Evolutionary conservation across 2,329 filamentous ascomycete genomes (phyloP).

Genomic region (Pestalotiopsis sp.): DNA sequence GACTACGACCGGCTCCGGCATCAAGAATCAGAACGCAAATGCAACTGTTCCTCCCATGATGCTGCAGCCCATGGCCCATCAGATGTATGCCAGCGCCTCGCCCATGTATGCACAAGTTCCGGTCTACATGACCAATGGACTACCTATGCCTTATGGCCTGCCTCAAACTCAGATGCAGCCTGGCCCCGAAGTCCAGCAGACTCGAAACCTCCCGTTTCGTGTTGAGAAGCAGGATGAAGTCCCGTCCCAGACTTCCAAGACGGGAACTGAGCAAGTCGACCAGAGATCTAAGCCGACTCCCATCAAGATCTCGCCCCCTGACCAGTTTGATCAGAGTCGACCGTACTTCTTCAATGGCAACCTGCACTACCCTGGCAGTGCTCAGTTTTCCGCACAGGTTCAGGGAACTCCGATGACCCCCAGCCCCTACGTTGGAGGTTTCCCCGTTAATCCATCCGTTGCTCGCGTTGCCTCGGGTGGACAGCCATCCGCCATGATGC

Average conservation of each 20-base stretch:
- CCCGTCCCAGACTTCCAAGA: slow-evolving; percentile 18
- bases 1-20: background rate
- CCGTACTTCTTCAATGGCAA: slow-evolving; percentile 50
- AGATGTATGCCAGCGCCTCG: slow-evolving; percentile 21
- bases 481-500: slow-evolving; percentile 18
- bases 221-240: slow-evolving; percentile 14
- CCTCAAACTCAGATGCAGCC: background rate
- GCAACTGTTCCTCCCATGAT: slow-evolving; percentile 3
- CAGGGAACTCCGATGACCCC: slow-evolving; percentile 23
- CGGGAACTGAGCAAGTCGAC: slow-evolving; percentile 23
- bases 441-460: slow-evolving; percentile 20
- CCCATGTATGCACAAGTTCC: slow-evolving; percentile 28
- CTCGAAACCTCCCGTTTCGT: slow-evolving; percentile 16
- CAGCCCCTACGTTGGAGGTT: slow-evolving; percentile 22
- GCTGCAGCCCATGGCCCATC: slow-evolving; percentile 21
- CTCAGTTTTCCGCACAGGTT: slow-evolving; percentile 15
- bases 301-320: slow-evolving; percentile 41
- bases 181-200: slow-evolving; percentile 12
- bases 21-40: slow-evolving; percentile 9
- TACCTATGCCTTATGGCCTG: slow-evolving; percentile 18
- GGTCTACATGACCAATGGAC: slow-evolving; percentile 25
- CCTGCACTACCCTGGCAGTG: slow-evolving; percentile 39
- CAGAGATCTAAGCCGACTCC: slow-evolving; percentile 33
- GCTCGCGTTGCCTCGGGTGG: slow-evolving; percentile 19
- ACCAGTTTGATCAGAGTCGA: slow-evolving; percentile 48